phyloP scores from a whole-genome alignment of 768 basidiomycete species.

The Mycena chlorophos region DNA sequence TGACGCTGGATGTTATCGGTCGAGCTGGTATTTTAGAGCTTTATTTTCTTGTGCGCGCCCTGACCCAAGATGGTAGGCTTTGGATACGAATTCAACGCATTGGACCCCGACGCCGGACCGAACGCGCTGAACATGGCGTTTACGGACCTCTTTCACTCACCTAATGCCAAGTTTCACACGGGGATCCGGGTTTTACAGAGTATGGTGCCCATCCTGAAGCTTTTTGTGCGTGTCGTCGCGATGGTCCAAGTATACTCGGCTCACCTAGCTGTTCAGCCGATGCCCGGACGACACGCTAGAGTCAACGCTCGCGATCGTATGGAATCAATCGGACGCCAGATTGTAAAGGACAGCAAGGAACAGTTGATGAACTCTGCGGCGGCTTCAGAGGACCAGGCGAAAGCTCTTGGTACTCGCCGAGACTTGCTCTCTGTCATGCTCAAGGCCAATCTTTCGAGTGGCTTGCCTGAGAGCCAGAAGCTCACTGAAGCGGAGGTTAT shows the following conservation, averaged over 20 bases:
- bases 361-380: conserved; percentile 13
- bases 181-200: conserved; percentile 22
- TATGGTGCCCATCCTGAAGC: conserved; percentile 29
- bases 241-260: not conserved
- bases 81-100: conserved; percentile 5
- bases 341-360: conserved; percentile 41
- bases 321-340: conserved; percentile 37
- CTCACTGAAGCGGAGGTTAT: conserved; percentile 52
- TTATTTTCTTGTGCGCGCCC: too few species aligned
- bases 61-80: conserved; percentile 11
- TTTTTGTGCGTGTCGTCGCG: conserved; percentile 23
- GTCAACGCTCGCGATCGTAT: conserved; percentile 31
- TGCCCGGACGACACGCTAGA: conserved; percentile 5
- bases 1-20: too few species aligned
- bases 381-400: conserved; percentile 19
- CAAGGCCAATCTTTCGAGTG: conserved; percentile 50
- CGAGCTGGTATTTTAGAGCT: too few species aligned
- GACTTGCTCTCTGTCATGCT: conserved; percentile 51
- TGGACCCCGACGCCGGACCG: conserved; percentile 15
- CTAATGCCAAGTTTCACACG: not conserved
- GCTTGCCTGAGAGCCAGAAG: conserved; percentile 42
- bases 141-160: conserved; percentile 27
- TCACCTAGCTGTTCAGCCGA: not conserved
- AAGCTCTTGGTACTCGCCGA: conserved; percentile 30
- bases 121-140: conserved; percentile 37